phyloP scores from a whole-genome alignment of 2,329 filamentous ascomycete species.

The Parafenestella ontariensis region DNA sequence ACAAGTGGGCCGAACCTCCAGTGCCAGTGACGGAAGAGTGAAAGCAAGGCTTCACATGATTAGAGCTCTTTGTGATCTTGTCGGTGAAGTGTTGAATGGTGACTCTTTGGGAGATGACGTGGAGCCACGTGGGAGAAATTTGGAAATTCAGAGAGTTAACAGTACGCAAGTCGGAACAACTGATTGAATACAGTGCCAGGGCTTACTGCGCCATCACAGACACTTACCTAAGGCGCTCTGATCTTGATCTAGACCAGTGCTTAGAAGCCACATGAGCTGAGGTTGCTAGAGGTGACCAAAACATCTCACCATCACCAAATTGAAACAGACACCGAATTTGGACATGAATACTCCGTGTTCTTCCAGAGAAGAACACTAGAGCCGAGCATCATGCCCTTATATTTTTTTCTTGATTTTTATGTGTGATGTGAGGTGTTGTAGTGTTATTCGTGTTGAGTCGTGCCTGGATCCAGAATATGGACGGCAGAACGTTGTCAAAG shows the following conservation, averaged over 20 bases:
- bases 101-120: constrained; percentile 1
- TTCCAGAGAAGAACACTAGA: constrained; percentile 13
- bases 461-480: constrained; percentile 32
- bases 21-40: neutral
- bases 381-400: constrained; percentile 44
- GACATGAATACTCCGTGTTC: constrained; percentile 38
- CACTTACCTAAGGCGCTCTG: neutral
- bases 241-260: neutral
- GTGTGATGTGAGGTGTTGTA: constrained; percentile 23
- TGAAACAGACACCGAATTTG: constrained; percentile 13
- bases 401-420: constrained; percentile 42
- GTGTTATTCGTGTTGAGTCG: constrained; percentile 28
- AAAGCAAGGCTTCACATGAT: neutral
- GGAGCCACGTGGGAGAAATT: constrained; percentile 2
- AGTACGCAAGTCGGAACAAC: neutral
- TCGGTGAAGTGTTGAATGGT: neutral
- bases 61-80: neutral
- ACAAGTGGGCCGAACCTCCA: neutral
- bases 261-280: neutral
- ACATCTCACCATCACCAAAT: constrained; percentile 8
- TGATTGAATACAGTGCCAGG: neutral
- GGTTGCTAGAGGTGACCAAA: neutral
- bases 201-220: neutral
- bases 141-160: neutral
- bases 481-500: constrained; percentile 27